Evolutionary conservation across 73 alveolate genomes (phyloP).

Genomic region (Tetrahymena borealis): DNA sequence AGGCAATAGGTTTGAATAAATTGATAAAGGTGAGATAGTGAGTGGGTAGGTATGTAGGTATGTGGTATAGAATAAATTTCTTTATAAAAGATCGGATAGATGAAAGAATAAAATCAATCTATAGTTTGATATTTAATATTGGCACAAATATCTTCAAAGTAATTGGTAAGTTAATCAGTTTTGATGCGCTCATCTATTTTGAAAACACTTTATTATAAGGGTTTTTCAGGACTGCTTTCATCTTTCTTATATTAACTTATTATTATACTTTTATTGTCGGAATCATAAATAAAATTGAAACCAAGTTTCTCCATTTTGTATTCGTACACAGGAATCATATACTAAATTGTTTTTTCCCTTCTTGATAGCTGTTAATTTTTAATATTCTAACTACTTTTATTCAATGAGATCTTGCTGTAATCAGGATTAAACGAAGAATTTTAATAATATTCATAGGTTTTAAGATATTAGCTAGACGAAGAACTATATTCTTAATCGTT

Average conservation of each 20-base stretch:
- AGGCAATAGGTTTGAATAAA: too few species aligned
- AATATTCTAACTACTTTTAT: background rate
- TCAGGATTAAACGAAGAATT: background rate
- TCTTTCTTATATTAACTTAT: background rate
- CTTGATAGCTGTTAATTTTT: background rate
- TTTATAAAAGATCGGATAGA: too few species aligned
- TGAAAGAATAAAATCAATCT: too few species aligned
- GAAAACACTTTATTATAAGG: background rate
- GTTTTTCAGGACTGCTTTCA: background rate
- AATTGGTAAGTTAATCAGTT: background rate
- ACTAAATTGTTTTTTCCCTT: background rate
- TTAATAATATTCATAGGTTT: background rate
- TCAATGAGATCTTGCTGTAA: background rate
- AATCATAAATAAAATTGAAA: background rate
- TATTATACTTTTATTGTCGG: background rate
- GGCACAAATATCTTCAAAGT: background rate
- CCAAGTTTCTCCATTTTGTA: background rate
- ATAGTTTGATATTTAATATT: background rate
- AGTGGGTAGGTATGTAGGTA: too few species aligned
- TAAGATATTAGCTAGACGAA: background rate
- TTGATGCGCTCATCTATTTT: background rate
- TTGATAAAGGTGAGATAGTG: too few species aligned
- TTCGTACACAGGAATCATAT: background rate
- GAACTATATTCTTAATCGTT: background rate
- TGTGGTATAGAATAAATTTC: too few species aligned